Evolutionary conservation across 129 eudicot species (phyloP).

Genomic region (sunflower (Helianthus annuus)): HanXRQr2.0-SUNRISE NC_035436.2:205210923-205211422

Average conservation of each 20-base stretch:
- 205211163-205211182: constrained; percentile 7
- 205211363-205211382: constrained; percentile 5
- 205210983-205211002: no score
- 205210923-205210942: no score
- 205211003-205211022: no score
- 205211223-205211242: no score
- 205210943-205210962: no score
- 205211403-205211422: constrained; percentile 14
- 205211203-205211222: background rate
- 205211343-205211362: background rate
- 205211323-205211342: constrained; percentile 18
- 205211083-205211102: background rate
- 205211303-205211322: constrained; percentile 28
- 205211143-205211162: background rate
- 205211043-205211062: no score
- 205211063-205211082: no score
- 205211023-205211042: no score
- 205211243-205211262: constrained; percentile 17
- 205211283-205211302: constrained; percentile 29
- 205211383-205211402: background rate
- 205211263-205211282: constrained; percentile 13
- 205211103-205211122: background rate
- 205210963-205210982: no score
- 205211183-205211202: constrained; percentile 22
- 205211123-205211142: background rate